Conservation (phyloP, 805 yeast genomes). For the Saccharomycopsis selenospora region DNA sequence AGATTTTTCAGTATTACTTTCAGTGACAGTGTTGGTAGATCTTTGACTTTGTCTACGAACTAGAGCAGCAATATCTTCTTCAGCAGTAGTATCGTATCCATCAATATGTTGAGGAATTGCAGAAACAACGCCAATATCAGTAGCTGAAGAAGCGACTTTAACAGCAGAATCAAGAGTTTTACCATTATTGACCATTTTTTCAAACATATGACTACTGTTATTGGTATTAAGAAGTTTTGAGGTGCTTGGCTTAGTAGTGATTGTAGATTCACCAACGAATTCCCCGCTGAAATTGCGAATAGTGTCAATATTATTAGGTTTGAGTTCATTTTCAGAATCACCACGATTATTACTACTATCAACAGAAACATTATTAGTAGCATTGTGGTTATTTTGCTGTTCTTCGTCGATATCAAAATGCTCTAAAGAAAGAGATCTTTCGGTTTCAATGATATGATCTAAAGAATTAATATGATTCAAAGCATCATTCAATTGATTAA, state of each 20-base stretch:
- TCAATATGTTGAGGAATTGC: no score
- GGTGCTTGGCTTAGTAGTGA: neutral
- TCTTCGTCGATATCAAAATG: neutral
- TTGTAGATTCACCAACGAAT: slow-evolving; percentile 1
- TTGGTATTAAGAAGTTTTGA: no score
- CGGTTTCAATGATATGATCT: slow-evolving; percentile 16
- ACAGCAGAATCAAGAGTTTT: no score
- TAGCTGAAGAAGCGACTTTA: no score
- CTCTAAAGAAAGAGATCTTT: slow-evolving; percentile 10
- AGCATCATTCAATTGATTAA: slow-evolving; percentile 19
- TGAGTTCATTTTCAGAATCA: neutral
- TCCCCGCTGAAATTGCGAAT: neutral
- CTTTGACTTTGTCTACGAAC: neutral
- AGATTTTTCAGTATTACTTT: no score
- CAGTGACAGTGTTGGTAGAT: neutral
- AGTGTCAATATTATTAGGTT: neutral
- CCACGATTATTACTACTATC: neutral
- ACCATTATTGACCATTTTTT: no score
- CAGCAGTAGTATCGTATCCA: no score
- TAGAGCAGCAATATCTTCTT: no score
- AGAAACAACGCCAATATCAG: no score
- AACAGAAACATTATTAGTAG: neutral
- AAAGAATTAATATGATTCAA: slow-evolving; percentile 19
- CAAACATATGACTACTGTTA: no score
- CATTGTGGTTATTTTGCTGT: neutral